Base-by-base conservation (phyloP, 2,329 filamentous ascomycete species). In the Harringtonia lauricola region DNA sequence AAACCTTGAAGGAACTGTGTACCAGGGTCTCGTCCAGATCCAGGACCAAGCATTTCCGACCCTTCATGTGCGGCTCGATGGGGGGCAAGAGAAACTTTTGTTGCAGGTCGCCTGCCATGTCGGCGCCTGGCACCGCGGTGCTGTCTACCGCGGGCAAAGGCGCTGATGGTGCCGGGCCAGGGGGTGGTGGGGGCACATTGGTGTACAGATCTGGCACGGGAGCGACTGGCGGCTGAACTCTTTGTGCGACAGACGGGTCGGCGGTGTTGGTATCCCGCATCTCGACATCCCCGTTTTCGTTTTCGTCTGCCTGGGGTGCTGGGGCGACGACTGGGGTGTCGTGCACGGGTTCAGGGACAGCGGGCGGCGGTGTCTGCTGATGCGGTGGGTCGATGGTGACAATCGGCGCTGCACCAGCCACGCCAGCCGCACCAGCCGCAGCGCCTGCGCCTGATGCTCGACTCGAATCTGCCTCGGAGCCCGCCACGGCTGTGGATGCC, bases 1-100 rank as follows among this genome's bases (percentile, higher is more conserved):
- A 53, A 64, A 94, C 90, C 77, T 98, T 98, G 67, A 98, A 98
- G 54, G 92, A 96, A 63, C 92, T 96, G 67, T 98, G 92, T 21
- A 98, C 92, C 42, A 98, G 67, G 2, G 92, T 98, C 64, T 98
- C 92, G 54, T 98, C 92, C 48, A 98, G 69, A 67, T 98, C 92
- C 37, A 98, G 73, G 17, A 98, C 90, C 34, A 98, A 68, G 56
- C 92, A 98, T 64, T 98, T 98, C 58, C 86, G 82, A 24, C 88
- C 87, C 62, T 83, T 80, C 55, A 92, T 79, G 54, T 86, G 81
- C 22, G 86, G 81, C 34, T 80, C 72, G 52, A 90, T 76, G 1
- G 89, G 81, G n/a, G 88, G 88, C 43, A 98, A 67, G 30, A 98
- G 70, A 65, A 76, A 86, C 55, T 81, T 80, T 51, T 76, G 77